Base-by-base conservation (phyloP, 2,329 filamentous ascomycete genomes). In the Trichoderma hamatum region DNA sequence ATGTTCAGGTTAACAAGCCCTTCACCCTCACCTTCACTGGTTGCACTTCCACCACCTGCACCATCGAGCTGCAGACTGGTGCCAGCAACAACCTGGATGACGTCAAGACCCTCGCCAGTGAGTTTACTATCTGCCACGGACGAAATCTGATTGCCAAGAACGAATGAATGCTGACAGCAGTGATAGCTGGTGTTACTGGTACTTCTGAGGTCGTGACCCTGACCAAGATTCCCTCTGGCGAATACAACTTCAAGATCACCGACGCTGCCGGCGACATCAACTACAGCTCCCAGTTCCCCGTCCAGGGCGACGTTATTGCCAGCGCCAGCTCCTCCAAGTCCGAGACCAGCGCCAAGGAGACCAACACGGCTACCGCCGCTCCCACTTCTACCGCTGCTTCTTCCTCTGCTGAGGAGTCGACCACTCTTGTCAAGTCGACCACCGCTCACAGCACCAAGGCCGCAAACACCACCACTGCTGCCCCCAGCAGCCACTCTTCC, bases 201-300 rank as follows among this genome's bases (percentile, higher is more conserved):
- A 61, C 39, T 43, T 75, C 76, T 36, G 75, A 73, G 74, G 77
- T 74, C 24, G 74, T 77, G 63, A 79, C 73, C 14, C 75, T 76
- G 32, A 32, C 61, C 19, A 68, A 71, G 63, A 56, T 79, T 5
- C 75, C 75, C 63, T 71, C 76, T 26, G 79, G 74, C 71, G 71
- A 69, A 55, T 81, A 81, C 75, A 74, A 72, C 74, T 78, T 80
- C 74, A 75, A 76, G 72, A 80, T 80, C 72, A 70, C 61, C 51
- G 71, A 76, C 72, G 76, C 77, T 71, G 63, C 70, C 16, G 71
- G 71, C 32, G 69, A 75, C 14, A 13, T 46, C 71, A 81, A 81
- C 77, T 81, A 77, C 74, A 76, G 75, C 72, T 9, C 24, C 2
- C 75, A 77, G 72, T 81, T 79, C 71, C 10, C 39, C 43, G 54